These are phyloP conservation scores for Psilocybe cubensis DNA, from an alignment of 768 basidiomycete genomes.

Conservation along the genomic window DNA sequence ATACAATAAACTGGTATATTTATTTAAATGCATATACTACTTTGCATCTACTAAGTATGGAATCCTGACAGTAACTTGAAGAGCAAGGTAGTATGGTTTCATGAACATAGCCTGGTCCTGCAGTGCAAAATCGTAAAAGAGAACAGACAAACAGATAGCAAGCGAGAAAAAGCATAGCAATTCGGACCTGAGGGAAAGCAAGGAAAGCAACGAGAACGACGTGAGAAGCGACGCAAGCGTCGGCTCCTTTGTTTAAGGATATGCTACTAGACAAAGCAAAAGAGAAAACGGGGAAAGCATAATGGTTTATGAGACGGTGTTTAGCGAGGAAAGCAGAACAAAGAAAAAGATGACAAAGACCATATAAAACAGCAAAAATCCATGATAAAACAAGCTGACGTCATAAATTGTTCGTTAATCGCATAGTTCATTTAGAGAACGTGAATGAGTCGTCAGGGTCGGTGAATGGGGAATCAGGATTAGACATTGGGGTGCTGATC, in stretches of 20 bases:
- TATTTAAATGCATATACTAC: neutral
- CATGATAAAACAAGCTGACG: too few species aligned
- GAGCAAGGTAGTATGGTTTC: neutral
- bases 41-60: neutral
- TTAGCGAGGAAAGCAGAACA: neutral
- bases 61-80: neutral
- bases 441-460: neutral
- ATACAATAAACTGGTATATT: neutral
- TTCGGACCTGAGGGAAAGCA: too few species aligned
- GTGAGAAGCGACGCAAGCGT: neutral
- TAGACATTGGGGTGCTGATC: neutral
- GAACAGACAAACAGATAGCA: neutral
- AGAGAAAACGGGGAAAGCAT: conserved; percentile 1
- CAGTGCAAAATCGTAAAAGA: neutral
- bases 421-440: neutral
- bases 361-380: neutral
- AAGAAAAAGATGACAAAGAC: neutral
- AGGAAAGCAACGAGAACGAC: neutral
- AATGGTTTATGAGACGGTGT: neutral
- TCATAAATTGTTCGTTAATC: too few species aligned
- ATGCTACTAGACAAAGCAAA: neutral
- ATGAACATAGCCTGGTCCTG: neutral
- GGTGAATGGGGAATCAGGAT: neutral
- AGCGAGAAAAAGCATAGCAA: neutral
- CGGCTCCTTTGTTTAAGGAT: neutral